Conservation (phyloP, 1,139 yeast genomes). For the Hyphopichia fennica region DNA sequence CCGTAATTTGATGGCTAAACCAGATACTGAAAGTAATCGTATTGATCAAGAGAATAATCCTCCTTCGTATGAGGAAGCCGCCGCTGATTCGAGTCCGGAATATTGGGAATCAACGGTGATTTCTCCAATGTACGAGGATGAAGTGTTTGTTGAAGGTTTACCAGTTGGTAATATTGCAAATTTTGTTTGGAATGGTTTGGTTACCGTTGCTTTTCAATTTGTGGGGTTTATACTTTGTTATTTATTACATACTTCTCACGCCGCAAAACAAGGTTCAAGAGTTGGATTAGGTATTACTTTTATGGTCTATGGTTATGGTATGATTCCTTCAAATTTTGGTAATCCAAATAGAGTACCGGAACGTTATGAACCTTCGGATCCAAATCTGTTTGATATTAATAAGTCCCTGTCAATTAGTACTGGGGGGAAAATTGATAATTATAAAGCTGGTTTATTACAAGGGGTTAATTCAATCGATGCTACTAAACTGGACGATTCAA, state of each 20-base stretch:
- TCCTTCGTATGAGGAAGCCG: conserved; percentile 95
- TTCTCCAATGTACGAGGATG: conserved; percentile 82
- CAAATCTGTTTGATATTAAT: conserved; percentile 55
- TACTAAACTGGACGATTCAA: conserved; percentile 6
- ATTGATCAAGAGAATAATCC: conserved; percentile 54
- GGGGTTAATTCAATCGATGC: background rate
- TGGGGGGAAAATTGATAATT: conserved; percentile 49
- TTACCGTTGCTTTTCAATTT: conserved; percentile 87
- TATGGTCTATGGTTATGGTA: conserved; percentile 70
- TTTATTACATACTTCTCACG: conserved; percentile 91
- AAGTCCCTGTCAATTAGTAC: conserved; percentile 27
- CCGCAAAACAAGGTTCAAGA: conserved; percentile 94
- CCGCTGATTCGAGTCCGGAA: conserved; percentile 93
- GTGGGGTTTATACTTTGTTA: conserved; percentile 92
- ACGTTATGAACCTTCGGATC: conserved; percentile 54
- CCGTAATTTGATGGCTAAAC: conserved; percentile 85
- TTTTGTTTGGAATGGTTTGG: conserved; percentile 86
- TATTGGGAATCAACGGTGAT: conserved; percentile 93
- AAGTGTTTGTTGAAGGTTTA: conserved; percentile 89
- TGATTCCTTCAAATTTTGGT: conserved; percentile 63
- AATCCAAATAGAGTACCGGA: conserved; percentile 35
- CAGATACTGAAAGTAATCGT: conserved; percentile 51
- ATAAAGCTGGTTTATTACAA: conserved; percentile 30
- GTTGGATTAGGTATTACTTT: conserved; percentile 90
- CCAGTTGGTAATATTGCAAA: conserved; percentile 94